Conservation (phyloP, 192 early-diverging fungal species). For the Coemansia asiatica region DNA sequence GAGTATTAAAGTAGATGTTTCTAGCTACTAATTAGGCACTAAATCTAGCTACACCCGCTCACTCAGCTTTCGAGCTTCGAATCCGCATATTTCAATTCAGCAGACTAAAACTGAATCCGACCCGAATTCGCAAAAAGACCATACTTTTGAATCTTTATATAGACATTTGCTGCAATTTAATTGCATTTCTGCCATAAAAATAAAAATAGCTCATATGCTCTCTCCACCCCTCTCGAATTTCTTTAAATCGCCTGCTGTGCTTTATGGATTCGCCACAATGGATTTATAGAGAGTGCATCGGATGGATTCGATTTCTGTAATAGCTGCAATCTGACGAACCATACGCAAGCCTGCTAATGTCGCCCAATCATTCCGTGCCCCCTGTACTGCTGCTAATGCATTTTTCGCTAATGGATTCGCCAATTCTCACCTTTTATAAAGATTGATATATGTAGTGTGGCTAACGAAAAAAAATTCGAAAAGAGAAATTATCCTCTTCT, state of each 20-base stretch:
- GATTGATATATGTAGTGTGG: constrained; percentile 26
- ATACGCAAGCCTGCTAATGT: not conserved
- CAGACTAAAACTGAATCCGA: too few species aligned
- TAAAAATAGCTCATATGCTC: too few species aligned
- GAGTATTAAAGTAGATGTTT: too few species aligned
- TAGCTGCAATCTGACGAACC: not conserved
- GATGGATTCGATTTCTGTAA: constrained; percentile 4
- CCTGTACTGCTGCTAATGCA: not conserved
- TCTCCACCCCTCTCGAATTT: too few species aligned
- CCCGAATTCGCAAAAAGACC: not conserved
- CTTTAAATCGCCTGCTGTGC: too few species aligned
- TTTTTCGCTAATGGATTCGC: constrained; percentile 25
- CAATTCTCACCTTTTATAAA: constrained; percentile 39
- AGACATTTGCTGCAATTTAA: not conserved
- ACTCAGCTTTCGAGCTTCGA: too few species aligned
- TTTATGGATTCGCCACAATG: not conserved
- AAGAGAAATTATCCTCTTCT: constrained; percentile 15
- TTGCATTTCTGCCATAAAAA: too few species aligned
- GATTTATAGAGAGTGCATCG: not conserved
- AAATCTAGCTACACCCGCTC: too few species aligned
- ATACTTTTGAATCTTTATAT: not conserved
- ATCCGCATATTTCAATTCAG: too few species aligned
- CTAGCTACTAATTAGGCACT: too few species aligned
- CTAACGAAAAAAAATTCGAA: constrained; percentile 26
- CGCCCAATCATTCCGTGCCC: not conserved